Percentiles rank a stretch among this genome's conserved stretches.
Evolutionary conservation across 176 grass and related monocot genomes (phyloP).

Genomic region (Puccinellia tenuiflora): DNA sequence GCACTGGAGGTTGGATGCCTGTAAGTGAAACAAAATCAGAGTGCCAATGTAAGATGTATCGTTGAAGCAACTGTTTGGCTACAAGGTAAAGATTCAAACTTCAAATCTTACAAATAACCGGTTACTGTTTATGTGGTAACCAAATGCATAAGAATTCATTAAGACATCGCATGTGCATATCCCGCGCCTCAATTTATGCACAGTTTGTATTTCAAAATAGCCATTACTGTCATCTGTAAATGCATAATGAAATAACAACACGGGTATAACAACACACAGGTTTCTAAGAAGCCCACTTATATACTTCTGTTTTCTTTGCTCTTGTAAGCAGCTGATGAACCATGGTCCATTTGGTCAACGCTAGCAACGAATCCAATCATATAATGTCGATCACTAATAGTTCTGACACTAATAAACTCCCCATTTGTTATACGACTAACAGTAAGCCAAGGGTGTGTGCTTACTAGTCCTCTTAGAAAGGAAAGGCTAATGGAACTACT

Average conservation of each 20-base stretch:
- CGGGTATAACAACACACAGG: background rate
- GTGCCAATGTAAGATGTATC: slow-evolving; percentile 3
- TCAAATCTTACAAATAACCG: background rate
- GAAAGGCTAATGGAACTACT: background rate
- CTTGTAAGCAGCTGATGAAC: background rate
- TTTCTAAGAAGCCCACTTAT: background rate
- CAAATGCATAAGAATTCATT: background rate
- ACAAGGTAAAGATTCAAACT: background rate
- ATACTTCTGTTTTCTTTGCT: background rate
- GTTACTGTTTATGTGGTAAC: background rate
- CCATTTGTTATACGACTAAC: background rate
- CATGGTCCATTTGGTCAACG: background rate
- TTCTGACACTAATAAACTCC: background rate
- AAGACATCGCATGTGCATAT: background rate
- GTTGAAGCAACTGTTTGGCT: background rate
- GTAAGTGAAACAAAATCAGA: slow-evolving; percentile 24
- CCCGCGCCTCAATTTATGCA: background rate
- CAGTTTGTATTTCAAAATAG: background rate
- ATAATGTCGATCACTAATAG: background rate
- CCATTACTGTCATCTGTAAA: background rate
- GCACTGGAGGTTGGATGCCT: slow-evolving; percentile 59
- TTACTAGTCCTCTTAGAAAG: background rate
- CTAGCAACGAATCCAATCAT: background rate
- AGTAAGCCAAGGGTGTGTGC: background rate
- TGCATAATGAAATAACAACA: slow-evolving; percentile 1